Percentiles rank a stretch among this genome's conserved stretches.
phyloP scores from a whole-genome alignment of 1,284 basidiomycete species.

The Cryptococcus jaspeensis region DNA sequence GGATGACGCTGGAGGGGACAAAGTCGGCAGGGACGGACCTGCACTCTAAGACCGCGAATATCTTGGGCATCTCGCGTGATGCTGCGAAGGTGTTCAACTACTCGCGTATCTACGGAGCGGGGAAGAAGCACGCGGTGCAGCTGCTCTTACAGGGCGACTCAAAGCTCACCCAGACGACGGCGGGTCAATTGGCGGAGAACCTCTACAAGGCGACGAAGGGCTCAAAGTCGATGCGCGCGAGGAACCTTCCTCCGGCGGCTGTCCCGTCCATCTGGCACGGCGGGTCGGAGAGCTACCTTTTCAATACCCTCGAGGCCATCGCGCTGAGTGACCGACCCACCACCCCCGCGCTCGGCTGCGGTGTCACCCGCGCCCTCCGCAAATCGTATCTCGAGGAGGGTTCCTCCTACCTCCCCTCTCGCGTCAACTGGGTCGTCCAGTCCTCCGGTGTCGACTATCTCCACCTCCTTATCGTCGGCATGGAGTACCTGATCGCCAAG shows the following conservation, averaged over 20 bases:
- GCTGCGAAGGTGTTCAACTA: constrained; percentile 99
- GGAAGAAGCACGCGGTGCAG: constrained; percentile 88
- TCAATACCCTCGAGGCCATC: constrained; percentile 98
- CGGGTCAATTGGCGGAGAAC: constrained; percentile 76
- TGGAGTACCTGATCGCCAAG: constrained; percentile 80
- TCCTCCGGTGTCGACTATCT: constrained; percentile 98
- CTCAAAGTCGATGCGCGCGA: constrained; percentile 66
- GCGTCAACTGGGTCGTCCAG: constrained; percentile 99
- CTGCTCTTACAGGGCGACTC: constrained; percentile 85
- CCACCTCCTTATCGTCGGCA: constrained; percentile 90
- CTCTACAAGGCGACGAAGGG: constrained; percentile 95
- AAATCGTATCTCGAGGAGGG: constrained; percentile 73
- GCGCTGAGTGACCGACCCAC: constrained; percentile 81
- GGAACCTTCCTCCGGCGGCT: constrained; percentile 23
- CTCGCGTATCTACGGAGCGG: constrained; percentile 96
- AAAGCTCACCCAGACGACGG: constrained; percentile 72
- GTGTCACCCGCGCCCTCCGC: constrained; percentile 86
- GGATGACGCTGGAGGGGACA: constrained; percentile 99
- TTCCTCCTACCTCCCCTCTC: constrained; percentile 84
- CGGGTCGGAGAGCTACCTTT: constrained; percentile 95
- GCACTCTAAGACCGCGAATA: constrained; percentile 94
- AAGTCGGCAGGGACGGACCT: constrained; percentile 93
- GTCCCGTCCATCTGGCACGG: constrained; percentile 86
- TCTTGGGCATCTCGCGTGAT: constrained; percentile 89
- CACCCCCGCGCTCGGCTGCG: constrained; percentile 92